Conservation (phyloP, 2,329 filamentous ascomycete genomes). For the Botryosphaeria dothidea region DNA sequence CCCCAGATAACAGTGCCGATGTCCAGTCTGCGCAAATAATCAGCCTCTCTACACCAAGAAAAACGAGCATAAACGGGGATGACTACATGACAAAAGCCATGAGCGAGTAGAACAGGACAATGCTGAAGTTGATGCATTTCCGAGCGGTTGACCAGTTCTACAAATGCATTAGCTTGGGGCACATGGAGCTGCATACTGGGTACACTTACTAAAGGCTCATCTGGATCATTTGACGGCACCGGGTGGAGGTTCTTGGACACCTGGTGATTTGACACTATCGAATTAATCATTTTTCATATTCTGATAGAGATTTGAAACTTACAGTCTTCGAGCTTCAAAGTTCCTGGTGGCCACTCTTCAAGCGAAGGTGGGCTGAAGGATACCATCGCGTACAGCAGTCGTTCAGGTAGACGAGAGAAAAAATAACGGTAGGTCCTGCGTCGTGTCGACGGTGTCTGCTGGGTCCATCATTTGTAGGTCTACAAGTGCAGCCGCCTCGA, state of each 20-base stretch:
- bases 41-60: background rate
- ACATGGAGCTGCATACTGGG: background rate
- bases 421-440: background rate
- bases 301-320: background rate
- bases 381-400: background rate
- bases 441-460: background rate
- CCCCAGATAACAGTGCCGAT: slow-evolving; percentile 47
- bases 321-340: background rate
- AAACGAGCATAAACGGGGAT: background rate
- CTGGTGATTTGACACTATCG: background rate
- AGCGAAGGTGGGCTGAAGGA: background rate
- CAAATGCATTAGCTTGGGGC: background rate
- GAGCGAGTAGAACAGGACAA: slow-evolving; percentile 46
- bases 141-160: slow-evolving; percentile 48
- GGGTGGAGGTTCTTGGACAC: background rate
- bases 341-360: background rate
- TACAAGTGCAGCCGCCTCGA: background rate
- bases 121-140: slow-evolving; percentile 45
- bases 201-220: background rate
- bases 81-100: slow-evolving; percentile 38
- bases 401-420: background rate
- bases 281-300: background rate
- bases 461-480: background rate
- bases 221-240: background rate
- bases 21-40: slow-evolving; percentile 32